phyloP scores from a whole-genome alignment of 2,329 filamentous ascomycete genomes.

The Arthrocladium fulminans region DNA sequence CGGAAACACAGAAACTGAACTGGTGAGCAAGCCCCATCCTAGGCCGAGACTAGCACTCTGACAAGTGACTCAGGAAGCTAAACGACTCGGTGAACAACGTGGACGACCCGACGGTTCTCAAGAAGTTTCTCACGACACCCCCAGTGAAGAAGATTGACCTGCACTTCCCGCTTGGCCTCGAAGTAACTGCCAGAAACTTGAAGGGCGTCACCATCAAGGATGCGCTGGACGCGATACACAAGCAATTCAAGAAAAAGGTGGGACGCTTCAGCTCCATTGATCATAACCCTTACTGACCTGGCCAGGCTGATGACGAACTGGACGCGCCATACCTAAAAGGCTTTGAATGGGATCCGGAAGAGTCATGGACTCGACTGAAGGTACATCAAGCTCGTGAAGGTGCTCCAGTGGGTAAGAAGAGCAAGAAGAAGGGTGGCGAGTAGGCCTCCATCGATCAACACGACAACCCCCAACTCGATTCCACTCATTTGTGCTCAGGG shows the following conservation, averaged over 20 bases:
- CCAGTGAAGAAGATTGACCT: constrained; percentile 91
- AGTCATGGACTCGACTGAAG: constrained; percentile 78
- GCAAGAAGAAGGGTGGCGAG: constrained; percentile 50
- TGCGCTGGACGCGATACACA: constrained; percentile 88
- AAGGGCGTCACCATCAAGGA: constrained; percentile 97
- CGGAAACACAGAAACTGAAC: constrained; percentile 78
- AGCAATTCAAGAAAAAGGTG: constrained; percentile 94
- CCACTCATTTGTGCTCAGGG: constrained; percentile 1
- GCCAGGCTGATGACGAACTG: constrained; percentile 80
- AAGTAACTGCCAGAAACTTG: constrained; percentile 81
- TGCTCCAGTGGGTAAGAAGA: constrained; percentile 45
- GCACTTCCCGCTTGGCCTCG: constrained; percentile 77
- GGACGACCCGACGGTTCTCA: constrained; percentile 77
- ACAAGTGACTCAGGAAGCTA: constrained; percentile 61
- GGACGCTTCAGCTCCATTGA: constrained; percentile 25
- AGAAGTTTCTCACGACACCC: constrained; percentile 69
- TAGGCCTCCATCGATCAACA: constrained; percentile 6
- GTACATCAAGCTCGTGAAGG: constrained; percentile 74
- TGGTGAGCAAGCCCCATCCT: constrained; percentile 53
- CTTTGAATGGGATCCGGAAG: constrained; percentile 93
- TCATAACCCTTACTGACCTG: constrained; percentile 11
- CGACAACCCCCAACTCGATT: not conserved
- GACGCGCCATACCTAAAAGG: constrained; percentile 79
- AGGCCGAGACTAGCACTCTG: constrained; percentile 1
- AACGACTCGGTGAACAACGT: constrained; percentile 72